Percentiles rank a stretch among this genome's conserved stretches.
Conservation (phyloP, 1,284 basidiomycete species). For the Boletus subluridellus region DNA sequence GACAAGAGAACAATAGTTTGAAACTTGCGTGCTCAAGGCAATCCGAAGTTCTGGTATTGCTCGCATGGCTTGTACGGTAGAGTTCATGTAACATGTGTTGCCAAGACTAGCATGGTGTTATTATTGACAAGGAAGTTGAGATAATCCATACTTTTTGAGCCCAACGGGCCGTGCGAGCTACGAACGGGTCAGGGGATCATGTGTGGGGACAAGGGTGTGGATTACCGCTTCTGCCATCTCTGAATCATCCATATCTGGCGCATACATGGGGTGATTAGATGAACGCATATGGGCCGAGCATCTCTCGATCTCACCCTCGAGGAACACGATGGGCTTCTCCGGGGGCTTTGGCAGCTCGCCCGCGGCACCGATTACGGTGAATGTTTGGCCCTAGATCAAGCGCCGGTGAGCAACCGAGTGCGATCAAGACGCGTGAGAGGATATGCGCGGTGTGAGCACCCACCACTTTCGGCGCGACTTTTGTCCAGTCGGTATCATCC, state of each 20-base stretch:
- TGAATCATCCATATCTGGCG: slow-evolving; percentile 78
- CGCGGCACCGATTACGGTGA: slow-evolving; percentile 90
- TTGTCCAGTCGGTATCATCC: slow-evolving; percentile 85
- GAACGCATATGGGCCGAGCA: not conserved
- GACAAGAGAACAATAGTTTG: not conserved
- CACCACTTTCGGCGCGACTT: slow-evolving; percentile 78
- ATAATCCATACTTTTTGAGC: slow-evolving; percentile 51
- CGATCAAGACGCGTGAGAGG: not conserved
- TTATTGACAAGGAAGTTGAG: not conserved
- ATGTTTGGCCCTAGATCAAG: slow-evolving; percentile 60
- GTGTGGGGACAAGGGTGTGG: slow-evolving; percentile 7
- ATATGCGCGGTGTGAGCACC: slow-evolving; percentile 24
- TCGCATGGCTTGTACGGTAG: slow-evolving; percentile 88
- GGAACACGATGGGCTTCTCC: slow-evolving; percentile 71
- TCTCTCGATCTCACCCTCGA: slow-evolving; percentile 54
- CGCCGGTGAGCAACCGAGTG: not conserved
- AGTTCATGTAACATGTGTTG: slow-evolving; percentile 96
- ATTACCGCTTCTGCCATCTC: slow-evolving; percentile 77
- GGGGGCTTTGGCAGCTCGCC: slow-evolving; percentile 90
- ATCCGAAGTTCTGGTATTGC: slow-evolving; percentile 84
- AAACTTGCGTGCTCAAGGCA: slow-evolving; percentile 57
- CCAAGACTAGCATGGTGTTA: slow-evolving; percentile 52
- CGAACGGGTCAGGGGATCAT: slow-evolving; percentile 3
- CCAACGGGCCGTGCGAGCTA: slow-evolving; percentile 68
- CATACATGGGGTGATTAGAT: slow-evolving; percentile 17